Evolutionary conservation across 2,329 filamentous ascomycete genomes (phyloP), one percentile per base, ranked within the genome.

Genomic region (Tolypocladium amazonense): DNA sequence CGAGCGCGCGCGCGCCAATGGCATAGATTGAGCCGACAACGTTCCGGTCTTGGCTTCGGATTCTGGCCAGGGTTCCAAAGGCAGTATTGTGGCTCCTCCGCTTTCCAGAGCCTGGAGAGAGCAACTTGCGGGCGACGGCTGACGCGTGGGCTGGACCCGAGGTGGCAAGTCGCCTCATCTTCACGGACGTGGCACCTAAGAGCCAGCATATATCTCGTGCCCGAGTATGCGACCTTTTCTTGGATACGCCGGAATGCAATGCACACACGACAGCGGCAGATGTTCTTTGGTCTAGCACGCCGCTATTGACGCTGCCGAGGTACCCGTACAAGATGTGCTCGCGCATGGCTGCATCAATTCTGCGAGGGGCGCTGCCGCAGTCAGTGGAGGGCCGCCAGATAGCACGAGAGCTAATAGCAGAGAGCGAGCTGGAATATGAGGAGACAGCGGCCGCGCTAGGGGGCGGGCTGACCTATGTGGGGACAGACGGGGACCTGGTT

Each of bases 271-370:
- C 94, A 1, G 94, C 94, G 2, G 95, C 94, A 15, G 94, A 99
- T 69, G 88, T 97, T 1, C 79, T 99, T 8, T 99, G 94, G 94
- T 95, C 90, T 58, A 95, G 92, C 66, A 97, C 94, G 0, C 94
- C 94, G 6, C 78, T 99, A 27, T 79, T 99, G 35, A 99, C 94
- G 0, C 80, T 94, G 37, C 92, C 94, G 14, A 85, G 94, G 41
- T 97, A 97, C 72, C 84, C 89, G 57, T 97, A 97, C 76, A 99
- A 99, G 75, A 99, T 99, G 94, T 99, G 94, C 74, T 96, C 91
- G 52, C 89, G 94, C 58, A 99, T 99, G 89, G 94, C 93, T 8
- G 92, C 94, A 8, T 96, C 91, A 14, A 97, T 99, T 60, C 80
- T 99, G 37, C 89, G 86, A 64, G 94, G 94, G 20, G 94, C 94